Evolutionary conservation across 2,329 filamentous ascomycete genomes (phyloP), one percentile per base, ranked within the genome.

Genomic region (Coniochaeta prunicola): DNA sequence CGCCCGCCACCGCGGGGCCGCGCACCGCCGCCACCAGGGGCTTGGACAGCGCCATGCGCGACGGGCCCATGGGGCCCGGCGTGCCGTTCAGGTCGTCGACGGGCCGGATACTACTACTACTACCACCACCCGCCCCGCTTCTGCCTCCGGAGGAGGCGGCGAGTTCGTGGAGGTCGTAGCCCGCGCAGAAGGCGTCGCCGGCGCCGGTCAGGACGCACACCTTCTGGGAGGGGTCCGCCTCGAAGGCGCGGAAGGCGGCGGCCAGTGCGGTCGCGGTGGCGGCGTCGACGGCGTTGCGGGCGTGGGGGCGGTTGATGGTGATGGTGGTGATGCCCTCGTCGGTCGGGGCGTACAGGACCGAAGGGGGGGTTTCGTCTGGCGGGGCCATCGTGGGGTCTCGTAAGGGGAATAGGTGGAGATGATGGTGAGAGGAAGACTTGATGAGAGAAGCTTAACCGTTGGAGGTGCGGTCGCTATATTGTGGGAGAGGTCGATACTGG

Each of bases 1-100:
- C 79, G 1, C 79, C 80, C 0, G 81, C 81, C 0, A 84, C 81
- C 1, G 81, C 80, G 59, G 81, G 74, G 1, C 80, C 80, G 0
- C 79, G 70, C 0, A 84, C 72, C 2, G 80, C 81, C 19, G 70
- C 70, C 54, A 84, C 80, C 12, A 83, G 69, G 0, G 80, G 81
- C 61, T 84, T 85, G 34, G 7, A 8, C 10, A 36, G 34, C 7
- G 34, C 4, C 7, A 36, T 7, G 34, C 34, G 34, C 34, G 34
- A 8, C 10, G 34, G 34, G 6, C 34, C 34, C 34, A 36, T 36
- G 34, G 34, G 34, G 12, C 7, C 34, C 7, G 34, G 34, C 10
- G 7, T 15, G 34, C 12, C 12, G 34, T 8, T 7, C 7, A 15
- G 34, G 34, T 4, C 34, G 34, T 36, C 34, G 4, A 36, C 34